A percentile compares a stretch with the other conserved stretches of the same genome.
phyloP scores from a whole-genome alignment of 176 grass and related monocot genomes.

The Eragrostis nindensis region DNA sequence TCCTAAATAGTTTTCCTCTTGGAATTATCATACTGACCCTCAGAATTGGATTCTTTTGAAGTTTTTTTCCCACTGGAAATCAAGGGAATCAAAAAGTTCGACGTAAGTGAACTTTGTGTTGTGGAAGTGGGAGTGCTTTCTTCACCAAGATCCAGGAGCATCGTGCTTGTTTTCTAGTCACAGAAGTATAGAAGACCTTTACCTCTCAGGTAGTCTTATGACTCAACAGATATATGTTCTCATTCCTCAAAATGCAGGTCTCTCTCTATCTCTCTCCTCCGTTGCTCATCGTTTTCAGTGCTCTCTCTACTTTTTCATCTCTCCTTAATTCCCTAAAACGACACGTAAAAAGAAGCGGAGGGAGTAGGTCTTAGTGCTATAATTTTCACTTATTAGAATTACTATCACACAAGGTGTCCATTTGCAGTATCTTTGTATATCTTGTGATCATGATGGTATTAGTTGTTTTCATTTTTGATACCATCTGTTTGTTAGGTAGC shows the following conservation, averaged over 20 bases:
- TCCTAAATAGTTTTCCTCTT: background rate
- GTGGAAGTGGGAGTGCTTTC: background rate
- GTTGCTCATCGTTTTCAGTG: no score
- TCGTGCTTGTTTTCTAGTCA: conserved; percentile 21
- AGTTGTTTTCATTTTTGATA: background rate
- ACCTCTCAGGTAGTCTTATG: conserved; percentile 12
- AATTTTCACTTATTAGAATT: background rate
- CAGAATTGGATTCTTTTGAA: conserved; percentile 3
- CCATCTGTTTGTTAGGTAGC: background rate
- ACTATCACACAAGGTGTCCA: background rate
- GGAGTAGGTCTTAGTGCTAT: background rate
- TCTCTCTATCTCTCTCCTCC: no score
- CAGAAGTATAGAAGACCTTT: conserved; percentile 20
- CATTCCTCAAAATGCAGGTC: background rate
- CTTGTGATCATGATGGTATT: background rate
- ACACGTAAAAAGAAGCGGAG: no score
- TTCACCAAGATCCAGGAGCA: conserved; percentile 12
- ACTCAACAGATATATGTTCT: conserved; percentile 3
- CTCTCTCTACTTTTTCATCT: no score
- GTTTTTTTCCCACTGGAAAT: background rate
- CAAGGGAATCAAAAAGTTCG: background rate
- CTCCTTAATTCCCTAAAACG: no score
- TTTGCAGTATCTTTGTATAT: background rate
- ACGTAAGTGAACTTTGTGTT: background rate
- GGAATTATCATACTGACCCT: background rate